Evolutionary conservation across 495 filamentous ascomycete species (phyloP), one percentile per base, ranked within the genome.

Genomic region (Neurospora pannonica): DNA sequence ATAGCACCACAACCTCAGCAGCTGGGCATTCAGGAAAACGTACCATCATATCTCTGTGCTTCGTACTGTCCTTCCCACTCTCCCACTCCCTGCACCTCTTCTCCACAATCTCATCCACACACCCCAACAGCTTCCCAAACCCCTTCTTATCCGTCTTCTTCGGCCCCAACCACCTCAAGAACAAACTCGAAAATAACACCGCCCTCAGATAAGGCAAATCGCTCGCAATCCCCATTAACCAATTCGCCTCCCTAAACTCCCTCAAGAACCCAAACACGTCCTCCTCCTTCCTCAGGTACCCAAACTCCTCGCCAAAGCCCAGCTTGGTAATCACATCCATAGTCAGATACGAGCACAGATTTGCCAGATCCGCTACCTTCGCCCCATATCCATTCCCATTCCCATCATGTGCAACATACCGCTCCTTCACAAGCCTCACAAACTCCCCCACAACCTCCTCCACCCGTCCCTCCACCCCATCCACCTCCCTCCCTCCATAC

Each of bases 81-180:
- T 48, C 2, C 43, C 43, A 48, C n/a, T 48, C 76, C 43, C n/a
- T n/a, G 3, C n/a, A 48, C 43, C 43, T 48, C n/a, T 48, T 48
- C 9, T 48, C 43, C 8, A 48, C 19, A 48, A 48, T 48, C 19
- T 48, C 43, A 24, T 48, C 43, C n/a, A 48, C 43, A 21, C 43
- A n/a, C 73, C 37, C 82, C 75, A 80, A 82, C 72, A 86, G 83
- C 82, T 54, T 82, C 38, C 79, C 78, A 73, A 77, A 70, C 10
- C 77, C 87, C 42, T 77, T 83, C 76, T 87, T 78, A 71, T 91
- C 88, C 7, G 85, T 85, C 5, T 85, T 84, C 54, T 82, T 87
- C 0, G 90, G 90, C 3, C 89, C 85, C 15, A 91, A 83, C 71
- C 86, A 85, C 70, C 86, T 87, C 54, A 79, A 71, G 24, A 90